Evolutionary conservation across 2,329 filamentous ascomycete species (phyloP), one percentile per base, ranked within the genome.

Genomic region (Sporothrix pallida): DNA sequence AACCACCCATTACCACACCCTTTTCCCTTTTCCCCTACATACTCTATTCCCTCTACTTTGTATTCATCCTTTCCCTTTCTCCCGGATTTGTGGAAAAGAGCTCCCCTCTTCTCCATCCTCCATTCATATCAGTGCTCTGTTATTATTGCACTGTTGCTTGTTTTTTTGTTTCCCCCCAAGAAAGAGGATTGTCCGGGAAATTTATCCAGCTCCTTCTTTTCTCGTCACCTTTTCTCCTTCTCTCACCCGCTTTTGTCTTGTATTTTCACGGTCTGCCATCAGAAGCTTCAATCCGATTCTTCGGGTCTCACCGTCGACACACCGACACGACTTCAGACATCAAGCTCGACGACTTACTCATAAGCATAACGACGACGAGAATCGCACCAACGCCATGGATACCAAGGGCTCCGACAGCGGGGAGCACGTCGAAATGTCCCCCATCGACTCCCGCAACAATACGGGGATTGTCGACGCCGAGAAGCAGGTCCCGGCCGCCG

Each of bases 51-150:
- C 31, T 37, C 31, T 37, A 37, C 31, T 7, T 5, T 37, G 31
- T 7, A 67, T 67, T 48, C 62, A 48, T 48, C 62, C 60, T 48
- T 67, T 48, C 42, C 62, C 60, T 48, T 67, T 67, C 42, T 67
- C 42, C 60, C 62, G 20, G 42, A 48, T 15, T 8, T 67, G 10
- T 67, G 62, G 1, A 26, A 56, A 23, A 56, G 9, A 12, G n/a
- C 20, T 26, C 52, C 52, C 10, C 46, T 48, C n/a, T 54, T 26
- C 56, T 23, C 31, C 26, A 23, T 37, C 15, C 42, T 6, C 52
- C 20, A 54, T 58, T 58, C 13, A 31, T 58, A 58, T 58, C 56
- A 58, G 56, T 58, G 56, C n/a, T 60, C 7, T 52, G 50, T 44
- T 44, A 20, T 44, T 63, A 5, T 20, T 12, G 23, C 60, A n/a